phyloP scores from a whole-genome alignment of 1,139 yeast genomes.

The Suhomyces anneliseae region DNA sequence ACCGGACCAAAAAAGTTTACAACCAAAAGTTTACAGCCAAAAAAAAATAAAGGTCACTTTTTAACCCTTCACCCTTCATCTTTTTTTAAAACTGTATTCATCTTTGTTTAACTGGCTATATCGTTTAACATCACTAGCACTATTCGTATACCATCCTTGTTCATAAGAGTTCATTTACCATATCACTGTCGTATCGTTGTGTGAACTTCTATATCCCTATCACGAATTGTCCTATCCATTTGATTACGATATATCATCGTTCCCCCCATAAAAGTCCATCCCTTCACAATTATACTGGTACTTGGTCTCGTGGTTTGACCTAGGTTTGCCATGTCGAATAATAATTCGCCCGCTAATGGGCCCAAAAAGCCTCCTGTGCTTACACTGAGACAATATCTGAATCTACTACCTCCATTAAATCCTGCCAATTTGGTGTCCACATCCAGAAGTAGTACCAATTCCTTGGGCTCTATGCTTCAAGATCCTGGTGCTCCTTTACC shows the following conservation, averaged over 20 bases:
- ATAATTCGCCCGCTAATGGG: background rate
- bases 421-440: constrained; percentile 3
- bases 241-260: background rate
- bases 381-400: constrained; percentile 5
- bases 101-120: too few relatives aligned
- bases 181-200: too few relatives aligned
- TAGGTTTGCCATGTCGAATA: background rate
- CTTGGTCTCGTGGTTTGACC: background rate
- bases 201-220: too few relatives aligned
- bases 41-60: too few relatives aligned
- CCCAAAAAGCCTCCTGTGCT: constrained; percentile 4
- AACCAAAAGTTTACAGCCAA: too few relatives aligned
- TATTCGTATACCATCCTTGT: too few relatives aligned
- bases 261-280: background rate
- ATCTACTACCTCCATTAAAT: constrained; percentile 10
- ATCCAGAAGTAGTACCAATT: background rate
- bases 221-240: background rate
- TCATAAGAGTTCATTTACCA: too few relatives aligned
- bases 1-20: too few relatives aligned
- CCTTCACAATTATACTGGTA: background rate
- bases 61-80: too few relatives aligned
- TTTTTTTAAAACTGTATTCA: too few relatives aligned
- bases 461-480: background rate
- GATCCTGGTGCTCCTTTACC: background rate
- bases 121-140: too few relatives aligned